Conservation (phyloP, 768 basidiomycete species). For the Auricularia auricula-judae region DNA sequence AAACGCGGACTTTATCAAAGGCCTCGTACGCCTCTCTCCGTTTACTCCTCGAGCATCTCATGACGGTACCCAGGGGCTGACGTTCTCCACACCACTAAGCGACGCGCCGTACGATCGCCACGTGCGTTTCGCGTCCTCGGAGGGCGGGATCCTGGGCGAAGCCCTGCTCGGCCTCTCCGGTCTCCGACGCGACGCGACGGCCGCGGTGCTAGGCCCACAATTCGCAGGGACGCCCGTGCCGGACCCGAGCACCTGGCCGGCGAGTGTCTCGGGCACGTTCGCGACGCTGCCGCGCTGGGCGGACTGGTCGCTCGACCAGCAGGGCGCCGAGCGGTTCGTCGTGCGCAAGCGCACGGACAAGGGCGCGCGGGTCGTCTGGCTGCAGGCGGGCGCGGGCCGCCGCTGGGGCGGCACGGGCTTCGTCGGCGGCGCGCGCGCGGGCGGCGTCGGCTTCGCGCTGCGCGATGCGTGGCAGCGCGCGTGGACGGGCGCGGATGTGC, state of each 20-base stretch:
- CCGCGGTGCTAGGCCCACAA: not conserved
- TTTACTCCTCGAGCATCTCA: not conserved
- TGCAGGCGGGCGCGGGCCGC: not conserved
- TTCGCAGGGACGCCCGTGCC: not conserved
- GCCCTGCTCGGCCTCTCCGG: not conserved
- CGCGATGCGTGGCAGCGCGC: not conserved
- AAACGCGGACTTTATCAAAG: not conserved
- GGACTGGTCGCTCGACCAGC: not conserved
- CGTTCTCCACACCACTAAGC: not conserved
- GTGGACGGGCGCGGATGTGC: not conserved
- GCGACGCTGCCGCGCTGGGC: not conserved
- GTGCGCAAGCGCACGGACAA: slow-evolving; percentile 1
- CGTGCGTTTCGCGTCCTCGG: not conserved
- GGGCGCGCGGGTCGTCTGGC: not conserved
- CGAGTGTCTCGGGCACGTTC: not conserved
- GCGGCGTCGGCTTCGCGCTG: not conserved
- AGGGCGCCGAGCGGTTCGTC: not conserved
- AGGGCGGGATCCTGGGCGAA: not conserved
- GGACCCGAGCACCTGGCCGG: not conserved
- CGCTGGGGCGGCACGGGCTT: not conserved
- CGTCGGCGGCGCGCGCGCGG: not conserved
- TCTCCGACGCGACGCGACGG: not conserved
- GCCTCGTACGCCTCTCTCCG: not conserved
- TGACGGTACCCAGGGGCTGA: not conserved
- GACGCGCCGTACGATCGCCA: not conserved